Conservation (phyloP, 495 filamentous ascomycete genomes). For the Xylaria sp. region DNA sequence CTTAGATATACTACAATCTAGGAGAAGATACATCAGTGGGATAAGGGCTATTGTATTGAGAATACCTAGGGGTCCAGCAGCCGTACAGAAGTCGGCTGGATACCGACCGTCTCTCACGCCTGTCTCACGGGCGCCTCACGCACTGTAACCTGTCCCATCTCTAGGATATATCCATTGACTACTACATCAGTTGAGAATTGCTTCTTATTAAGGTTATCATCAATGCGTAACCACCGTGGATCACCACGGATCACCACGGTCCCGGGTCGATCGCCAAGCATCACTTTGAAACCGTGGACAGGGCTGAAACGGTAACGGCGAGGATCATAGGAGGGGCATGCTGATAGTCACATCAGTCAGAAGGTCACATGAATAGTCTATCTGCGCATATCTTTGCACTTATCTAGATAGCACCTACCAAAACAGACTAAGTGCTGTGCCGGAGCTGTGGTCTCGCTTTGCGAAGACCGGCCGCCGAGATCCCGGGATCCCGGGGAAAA, state of each 20-base stretch:
- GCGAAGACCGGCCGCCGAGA: constrained; percentile 6
- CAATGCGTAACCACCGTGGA: constrained; percentile 3
- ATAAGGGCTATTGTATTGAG: too few relatives aligned
- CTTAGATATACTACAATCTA: background rate
- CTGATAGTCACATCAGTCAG: background rate
- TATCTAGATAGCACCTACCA: background rate
- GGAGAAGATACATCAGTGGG: too few relatives aligned
- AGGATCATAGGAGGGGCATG: constrained; percentile 17
- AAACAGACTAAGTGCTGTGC: background rate
- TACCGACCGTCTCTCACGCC: too few relatives aligned
- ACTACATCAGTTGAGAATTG: background rate
- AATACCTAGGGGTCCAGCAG: too few relatives aligned
- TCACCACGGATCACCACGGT: constrained; percentile 25
- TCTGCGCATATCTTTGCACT: background rate
- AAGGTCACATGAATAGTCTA: background rate
- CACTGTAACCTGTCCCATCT: too few relatives aligned
- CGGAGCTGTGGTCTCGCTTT: constrained; percentile 7
- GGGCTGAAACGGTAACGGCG: constrained; percentile 24
- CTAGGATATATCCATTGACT: background rate
- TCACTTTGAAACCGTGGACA: constrained; percentile 11
- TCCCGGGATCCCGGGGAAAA: background rate
- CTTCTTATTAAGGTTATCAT: constrained; percentile 9
- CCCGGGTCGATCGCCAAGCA: constrained; percentile 16
- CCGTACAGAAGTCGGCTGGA: too few relatives aligned
- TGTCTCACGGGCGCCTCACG: too few relatives aligned